A percentile compares a stretch with the other conserved stretches of the same genome.
phyloP scores from a whole-genome alignment of 1,284 basidiomycete genomes.

The Mycena sp. region DNA sequence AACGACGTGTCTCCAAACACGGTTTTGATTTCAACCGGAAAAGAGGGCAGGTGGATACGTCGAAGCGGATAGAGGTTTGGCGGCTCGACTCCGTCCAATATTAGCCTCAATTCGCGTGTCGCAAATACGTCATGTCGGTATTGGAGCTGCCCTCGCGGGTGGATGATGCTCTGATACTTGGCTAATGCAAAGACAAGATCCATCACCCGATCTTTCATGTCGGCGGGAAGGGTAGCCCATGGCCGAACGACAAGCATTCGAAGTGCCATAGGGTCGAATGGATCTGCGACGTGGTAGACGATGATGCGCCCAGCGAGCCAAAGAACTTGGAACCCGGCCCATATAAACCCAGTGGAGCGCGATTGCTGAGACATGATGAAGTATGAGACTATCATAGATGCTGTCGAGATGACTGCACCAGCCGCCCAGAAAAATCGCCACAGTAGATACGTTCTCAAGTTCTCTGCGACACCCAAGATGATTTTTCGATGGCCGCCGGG shows the following conservation, averaged over 20 bases:
- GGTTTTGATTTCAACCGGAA: constrained; percentile 24
- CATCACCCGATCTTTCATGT: constrained; percentile 21
- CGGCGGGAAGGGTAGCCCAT: constrained; percentile 1
- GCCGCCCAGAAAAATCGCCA: constrained; percentile 29
- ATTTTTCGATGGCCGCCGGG: constrained; percentile 22
- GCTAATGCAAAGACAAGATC: constrained; percentile 19
- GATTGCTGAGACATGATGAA: constrained; percentile 19
- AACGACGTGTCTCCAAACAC: constrained; percentile 34
- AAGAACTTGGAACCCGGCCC: constrained; percentile 30
- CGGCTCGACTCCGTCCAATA: background rate
- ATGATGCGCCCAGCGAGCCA: constrained; percentile 26
- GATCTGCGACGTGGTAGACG: constrained; percentile 19
- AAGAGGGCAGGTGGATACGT: background rate
- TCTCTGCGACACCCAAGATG: constrained; percentile 20
- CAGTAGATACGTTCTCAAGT: constrained; percentile 9
- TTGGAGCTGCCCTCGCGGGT: constrained; percentile 27
- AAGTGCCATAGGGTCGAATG: background rate
- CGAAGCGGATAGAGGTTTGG: constrained; percentile 8
- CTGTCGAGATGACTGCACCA: constrained; percentile 19
- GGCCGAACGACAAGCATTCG: constrained; percentile 1
- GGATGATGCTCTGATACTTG: constrained; percentile 22
- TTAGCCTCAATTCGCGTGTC: background rate
- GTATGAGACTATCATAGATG: constrained; percentile 23
- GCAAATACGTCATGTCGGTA: constrained; percentile 29
- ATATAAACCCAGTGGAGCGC: constrained; percentile 7